Base-by-base conservation (phyloP, 2,329 filamentous ascomycete genomes). In the Sclerotinia nivalis region DNA sequence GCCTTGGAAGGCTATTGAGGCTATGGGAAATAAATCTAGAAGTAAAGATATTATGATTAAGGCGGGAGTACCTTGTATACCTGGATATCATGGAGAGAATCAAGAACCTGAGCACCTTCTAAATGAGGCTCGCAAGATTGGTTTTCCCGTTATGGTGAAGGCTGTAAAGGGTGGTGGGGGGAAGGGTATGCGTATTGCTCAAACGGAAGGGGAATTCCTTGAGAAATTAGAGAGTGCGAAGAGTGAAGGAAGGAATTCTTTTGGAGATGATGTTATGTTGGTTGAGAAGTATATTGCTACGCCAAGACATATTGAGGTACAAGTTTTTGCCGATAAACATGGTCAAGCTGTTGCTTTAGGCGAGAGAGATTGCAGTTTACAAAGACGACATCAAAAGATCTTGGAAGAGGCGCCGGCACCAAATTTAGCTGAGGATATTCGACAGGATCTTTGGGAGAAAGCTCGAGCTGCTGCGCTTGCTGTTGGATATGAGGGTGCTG, bases 41-140 rank as follows among this genome's bases (percentile, higher is more conserved):
- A 96, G 92, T 66, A 99, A 99, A 81, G 92, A 97, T 79, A 97
- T 99, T 78, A 98, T 99, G 96, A 93, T 88, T 47, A 88, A 89
- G 6, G 95, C 96, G n/a, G 93, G 93, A 12, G 96, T 99, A 4
- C 94, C 94, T 6, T 98, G 96, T 77, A 96, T 99, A 62, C 96
- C 96, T 0, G 96, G 96, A 0, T 99, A 99, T 77, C 96, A 98
- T 79, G 96, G 96, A 25, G 77, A 85, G 1, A 92, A 97, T 66
- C 96, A 99, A 82, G 88, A 91, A 62, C 84, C 86, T 60, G 80
- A 82, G 69, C 80, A 87, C 74, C 79, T 90, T 37, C 78, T 93
- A 69, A 82, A 84, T 13, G 89, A 95, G 78, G 95, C 96, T 10
- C 87, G 87, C 75, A 88, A 91, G 73, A 83, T 91, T 74, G 84